These are phyloP conservation scores for Chamaecyparis obtusa DNA, from an alignment of 75 land plant genomes.

Conservation along the genomic window DNA sequence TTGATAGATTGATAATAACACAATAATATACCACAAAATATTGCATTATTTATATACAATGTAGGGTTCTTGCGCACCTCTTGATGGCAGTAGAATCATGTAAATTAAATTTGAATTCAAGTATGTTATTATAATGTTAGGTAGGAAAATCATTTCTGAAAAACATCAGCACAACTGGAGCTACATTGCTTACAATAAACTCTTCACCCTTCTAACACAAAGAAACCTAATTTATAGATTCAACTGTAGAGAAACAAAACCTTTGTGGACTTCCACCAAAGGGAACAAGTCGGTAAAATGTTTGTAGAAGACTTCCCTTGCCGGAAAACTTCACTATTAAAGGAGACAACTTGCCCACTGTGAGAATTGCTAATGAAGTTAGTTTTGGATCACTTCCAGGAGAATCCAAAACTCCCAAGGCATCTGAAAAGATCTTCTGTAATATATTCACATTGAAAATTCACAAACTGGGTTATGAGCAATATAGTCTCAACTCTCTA, in stretches of 20 bases:
- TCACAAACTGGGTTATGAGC: not conserved
- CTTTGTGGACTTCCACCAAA: slow-evolving; percentile 26
- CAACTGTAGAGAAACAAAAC: slow-evolving; percentile 3
- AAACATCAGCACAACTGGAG: not conserved
- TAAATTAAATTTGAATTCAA: not conserved
- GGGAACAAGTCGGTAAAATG: slow-evolving; percentile 40
- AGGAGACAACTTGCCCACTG: slow-evolving; percentile 38
- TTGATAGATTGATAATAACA: not conserved
- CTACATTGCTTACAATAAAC: not conserved
- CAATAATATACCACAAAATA: not conserved
- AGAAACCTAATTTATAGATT: not conserved
- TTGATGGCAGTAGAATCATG: not conserved
- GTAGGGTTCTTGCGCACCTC: not conserved
- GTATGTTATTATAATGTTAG: not conserved
- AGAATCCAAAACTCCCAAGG: slow-evolving; percentile 30
- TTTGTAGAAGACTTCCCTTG: slow-evolving; percentile 28
- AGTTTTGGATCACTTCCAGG: slow-evolving; percentile 23
- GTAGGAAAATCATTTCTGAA: not conserved
- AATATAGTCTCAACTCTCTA: not conserved
- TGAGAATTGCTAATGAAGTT: slow-evolving; percentile 37
- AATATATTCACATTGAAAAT: not conserved
- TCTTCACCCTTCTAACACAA: not conserved
- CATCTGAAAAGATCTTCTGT: slow-evolving; percentile 31
- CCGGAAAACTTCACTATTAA: slow-evolving; percentile 45
- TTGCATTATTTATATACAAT: not conserved